Base-by-base conservation (phyloP, 805 yeast genomes). In the Metschnikowia continentalis region DNA sequence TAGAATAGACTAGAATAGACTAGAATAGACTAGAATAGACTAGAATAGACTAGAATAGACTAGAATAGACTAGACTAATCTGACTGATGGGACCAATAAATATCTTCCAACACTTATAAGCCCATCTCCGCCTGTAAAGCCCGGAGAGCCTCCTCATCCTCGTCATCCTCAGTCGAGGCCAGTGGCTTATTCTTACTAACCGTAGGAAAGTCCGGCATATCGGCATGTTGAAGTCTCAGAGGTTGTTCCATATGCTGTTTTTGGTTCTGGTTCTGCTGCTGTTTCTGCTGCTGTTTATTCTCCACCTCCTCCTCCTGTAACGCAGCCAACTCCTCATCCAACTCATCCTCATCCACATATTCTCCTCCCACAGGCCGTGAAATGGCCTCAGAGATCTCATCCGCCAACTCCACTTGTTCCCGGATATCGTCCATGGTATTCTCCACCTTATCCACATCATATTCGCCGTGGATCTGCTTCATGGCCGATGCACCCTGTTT, bases 401-500 rank as follows among this genome's bases (percentile, higher is more conserved):
- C 97, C 40, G 96, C 88, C 62, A 89, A 76, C 62, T 92, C 97
- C 47, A 92, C 95, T 71, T 94, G 98, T 67, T 94, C 99, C 60
- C 98, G 82, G 56, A 95, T 90, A 55, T 92, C 96, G 68, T 94
- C 99, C 98, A 94, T 92, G 7, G 97, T 92, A 61, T 85, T 87
- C 67, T 94, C 99, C 40, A 94, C 97, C 75, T 90, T 91, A 70
- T 94, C 99, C 54, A 94, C 90, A 66, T 94, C 86, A 75, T 94
- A 83, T 63, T 90, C 96, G 57, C 90, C 91, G 69, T 94, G 98
- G 63, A 94, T 92, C 63, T 86, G 87, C 67, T 91, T 90, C 96
- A 94, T 90, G 39, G 98, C 98, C 65, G 80, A 80, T 5, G 99
- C 96, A 53, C 98, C 98, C 68, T 90, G 96, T 70, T 92, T 87